phyloP scores from a whole-genome alignment of 768 basidiomycete species.

The Saitozyma sp. region DNA sequence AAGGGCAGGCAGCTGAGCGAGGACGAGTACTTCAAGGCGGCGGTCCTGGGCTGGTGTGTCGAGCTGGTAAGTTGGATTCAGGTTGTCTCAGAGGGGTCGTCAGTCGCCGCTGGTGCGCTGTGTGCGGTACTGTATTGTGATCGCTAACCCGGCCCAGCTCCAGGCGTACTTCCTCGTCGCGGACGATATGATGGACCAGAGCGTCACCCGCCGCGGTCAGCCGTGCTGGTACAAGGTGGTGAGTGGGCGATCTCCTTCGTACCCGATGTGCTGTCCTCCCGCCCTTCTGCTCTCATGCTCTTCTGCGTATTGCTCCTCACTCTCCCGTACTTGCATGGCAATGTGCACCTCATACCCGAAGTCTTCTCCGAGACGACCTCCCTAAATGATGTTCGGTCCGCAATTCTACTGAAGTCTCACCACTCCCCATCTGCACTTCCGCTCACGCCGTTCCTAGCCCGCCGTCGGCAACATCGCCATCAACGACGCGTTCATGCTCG shows the following conservation, averaged over 20 bases:
- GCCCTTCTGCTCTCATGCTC: neutral
- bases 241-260: constrained; percentile 17
- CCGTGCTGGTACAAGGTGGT: constrained; percentile 86
- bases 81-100: too few species aligned
- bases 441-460: constrained; percentile 38
- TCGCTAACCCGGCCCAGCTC: constrained; percentile 58
- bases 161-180: constrained; percentile 90
- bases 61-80: constrained; percentile 69
- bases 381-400: too few species aligned
- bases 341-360: neutral
- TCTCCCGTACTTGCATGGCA: neutral
- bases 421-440: neutral
- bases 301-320: neutral
- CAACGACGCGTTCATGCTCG: constrained; percentile 96
- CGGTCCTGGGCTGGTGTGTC: constrained; percentile 90
- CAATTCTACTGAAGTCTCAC: too few species aligned
- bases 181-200: constrained; percentile 96
- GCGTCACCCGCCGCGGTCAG: constrained; percentile 88
- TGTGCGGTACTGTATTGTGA: too few species aligned
- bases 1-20: constrained; percentile 69
- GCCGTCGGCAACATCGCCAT: constrained; percentile 79
- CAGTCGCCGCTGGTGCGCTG: too few species aligned
- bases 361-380: neutral
- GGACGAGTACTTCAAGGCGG: constrained; percentile 84
- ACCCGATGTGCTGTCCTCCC: neutral